phyloP scores from a whole-genome alignment of 257 asterid genomes.

The Solanum raphanifolium region DNA sequence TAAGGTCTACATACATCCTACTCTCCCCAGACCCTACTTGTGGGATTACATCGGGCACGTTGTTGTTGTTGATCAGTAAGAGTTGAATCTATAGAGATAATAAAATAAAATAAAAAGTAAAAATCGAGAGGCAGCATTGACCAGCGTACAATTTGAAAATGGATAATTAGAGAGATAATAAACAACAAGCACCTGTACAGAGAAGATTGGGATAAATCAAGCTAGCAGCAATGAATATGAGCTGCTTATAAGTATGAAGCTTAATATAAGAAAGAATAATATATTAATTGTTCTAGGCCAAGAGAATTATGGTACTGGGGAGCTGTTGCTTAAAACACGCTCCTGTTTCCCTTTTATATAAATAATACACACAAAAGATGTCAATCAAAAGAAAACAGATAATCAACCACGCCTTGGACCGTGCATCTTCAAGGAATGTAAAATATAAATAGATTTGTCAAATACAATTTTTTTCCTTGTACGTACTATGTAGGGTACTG shows the following conservation, averaged over 20 bases:
- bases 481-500: background rate
- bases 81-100: background rate
- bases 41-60: background rate
- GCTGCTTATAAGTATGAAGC: background rate
- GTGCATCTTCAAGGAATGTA: background rate
- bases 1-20: background rate
- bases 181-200: background rate
- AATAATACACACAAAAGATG: background rate
- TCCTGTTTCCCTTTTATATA: background rate
- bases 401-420: background rate
- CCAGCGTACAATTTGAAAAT: background rate
- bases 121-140: background rate
- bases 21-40: background rate
- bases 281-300: background rate
- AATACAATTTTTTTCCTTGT: background rate
- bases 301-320: background rate
- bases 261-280: background rate
- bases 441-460: background rate
- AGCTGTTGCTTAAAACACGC: background rate
- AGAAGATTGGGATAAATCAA: background rate
- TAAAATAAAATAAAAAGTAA: background rate
- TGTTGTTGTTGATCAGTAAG: background rate
- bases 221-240: background rate
- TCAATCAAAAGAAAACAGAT: background rate
- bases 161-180: background rate